A percentile compares a stretch with the other conserved stretches of the same genome.
Conservation (phyloP, 257 asterid genomes). For the Solanum gandarillasii region DNA sequence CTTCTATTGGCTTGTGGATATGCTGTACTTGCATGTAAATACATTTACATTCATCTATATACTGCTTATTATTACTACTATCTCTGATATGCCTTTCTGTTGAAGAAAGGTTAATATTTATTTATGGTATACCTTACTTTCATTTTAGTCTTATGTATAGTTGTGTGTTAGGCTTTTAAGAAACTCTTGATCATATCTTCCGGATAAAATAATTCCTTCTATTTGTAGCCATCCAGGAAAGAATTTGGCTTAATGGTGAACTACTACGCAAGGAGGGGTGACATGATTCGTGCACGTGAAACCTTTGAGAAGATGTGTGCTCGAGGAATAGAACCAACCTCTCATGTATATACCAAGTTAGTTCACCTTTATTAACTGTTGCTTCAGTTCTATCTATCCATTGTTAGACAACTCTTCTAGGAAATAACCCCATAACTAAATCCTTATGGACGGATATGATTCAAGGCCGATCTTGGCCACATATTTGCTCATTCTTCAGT, state of each 20-base stretch:
- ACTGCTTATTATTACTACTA: background rate
- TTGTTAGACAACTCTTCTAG: background rate
- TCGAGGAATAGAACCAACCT: constrained; percentile 83
- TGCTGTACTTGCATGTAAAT: background rate
- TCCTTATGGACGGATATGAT: background rate
- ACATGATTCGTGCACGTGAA: constrained; percentile 94
- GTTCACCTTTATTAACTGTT: constrained; percentile 7
- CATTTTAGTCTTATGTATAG: background rate
- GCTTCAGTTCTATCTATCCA: constrained; percentile 4
- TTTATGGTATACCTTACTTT: background rate
- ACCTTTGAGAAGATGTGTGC: constrained; percentile 91
- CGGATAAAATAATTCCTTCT: constrained; percentile 5
- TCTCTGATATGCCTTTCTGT: background rate
- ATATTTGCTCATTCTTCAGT: background rate
- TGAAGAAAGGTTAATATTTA: background rate
- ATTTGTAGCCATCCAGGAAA: constrained; percentile 90
- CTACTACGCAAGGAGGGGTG: constrained; percentile 91
- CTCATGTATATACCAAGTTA: constrained; percentile 88
- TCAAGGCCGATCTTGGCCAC: background rate
- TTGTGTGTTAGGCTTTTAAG: background rate
- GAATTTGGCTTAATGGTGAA: constrained; percentile 92
- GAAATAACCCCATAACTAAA: background rate
- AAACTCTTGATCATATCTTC: background rate
- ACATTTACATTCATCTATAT: background rate
- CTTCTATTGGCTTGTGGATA: background rate